Base-by-base conservation (phyloP, 129 eudicot species). In the Arctium lappa region DNA sequence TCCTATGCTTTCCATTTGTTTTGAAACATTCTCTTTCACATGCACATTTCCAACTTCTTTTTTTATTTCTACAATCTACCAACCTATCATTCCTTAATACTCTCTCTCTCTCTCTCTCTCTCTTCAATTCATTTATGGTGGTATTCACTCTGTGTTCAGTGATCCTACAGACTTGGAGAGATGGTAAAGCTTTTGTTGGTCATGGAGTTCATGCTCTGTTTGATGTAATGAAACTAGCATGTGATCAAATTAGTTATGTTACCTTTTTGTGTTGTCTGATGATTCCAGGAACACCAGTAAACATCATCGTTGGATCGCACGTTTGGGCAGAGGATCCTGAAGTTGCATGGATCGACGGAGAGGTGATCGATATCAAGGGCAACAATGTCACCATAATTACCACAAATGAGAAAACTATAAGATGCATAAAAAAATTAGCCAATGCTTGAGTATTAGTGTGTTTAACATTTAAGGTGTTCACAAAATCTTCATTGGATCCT, bases 291-390 rank as follows among this genome's bases (percentile, higher is more conserved):
- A 91, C 99, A 56, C 92, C 97, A 2, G 97, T 91, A 63, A 95
- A 95, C 84, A 95, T 95, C 50, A 93, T 95, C 12, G 93, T 95
- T 63, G 99, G 99, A 88, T 95, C 99, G 38, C 97, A 95, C 12
- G 97, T 95, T 53, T 95, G 99, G 99, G 90, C 75, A 34, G 99
- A 95, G 83, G 99, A 95, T 86, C 91, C 95, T 37, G 92, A 93
- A 88, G 48, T 84, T 50, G 99, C 99, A 83, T 95, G 99, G 99
- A 90, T 93, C 73, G 95, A 95, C 60, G 99, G 99, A 36, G 97
- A 95, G 88, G 99, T 95, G 38, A 76, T 71, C 40, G 89, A 89
- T 72, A 93, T 93, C 81, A 95, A 93, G 85, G 97, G 93, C 70
- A 81, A 82, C 44, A 79, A 88, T 81, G 97, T 91, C 78, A 89